Base-by-base conservation (phyloP, 352 stramenopile species). In the Lagenidium giganteum region DNA sequence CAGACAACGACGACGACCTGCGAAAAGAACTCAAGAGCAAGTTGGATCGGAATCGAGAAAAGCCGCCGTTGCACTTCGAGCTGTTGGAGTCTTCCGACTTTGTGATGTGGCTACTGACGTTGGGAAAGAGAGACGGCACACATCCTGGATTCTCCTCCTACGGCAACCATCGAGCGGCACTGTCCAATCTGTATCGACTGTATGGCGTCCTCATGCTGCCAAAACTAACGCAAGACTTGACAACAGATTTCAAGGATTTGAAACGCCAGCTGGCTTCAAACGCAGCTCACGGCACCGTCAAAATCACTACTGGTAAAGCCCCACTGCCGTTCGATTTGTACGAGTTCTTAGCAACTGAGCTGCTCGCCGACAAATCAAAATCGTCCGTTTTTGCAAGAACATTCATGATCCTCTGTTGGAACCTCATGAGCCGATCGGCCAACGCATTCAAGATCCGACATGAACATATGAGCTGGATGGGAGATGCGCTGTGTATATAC, bases 401-500 rank as follows among this genome's bases (percentile, higher is more conserved):
- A 1, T 66, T 66, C 25, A 47, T 56, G 32, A 26, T 65, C 1
- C 20, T 51, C 1, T 48, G 32, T 3, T 64, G 56, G 42, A 58
- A 65, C 42, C 24, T 64, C 8, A 54, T 61, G 45, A 51, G 40
- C 7, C n/a, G 55, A 18, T 29, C 44, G 8, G 29, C 35, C 0
- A 64, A 52, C 28, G 53, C 55, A 6, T 25, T 23, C 5, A 46
- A 44, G 8, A 41, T 62, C 20, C 51, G 40, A 16, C 49, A 48
- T 24, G n/a, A 25, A 4, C 43, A 63, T 34, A 47, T 69, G 9
- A 29, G 50, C 14, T 69, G 23, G 25, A n/a, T 33, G 2, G 47
- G 58, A n/a, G 54, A 69, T 53, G 36, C 59, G 12, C n/a, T 63
- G 6, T 45, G 50, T n/a, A 57, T 69, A 3, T 58, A 61, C 27